Evolutionary conservation across 2,329 filamentous ascomycete species (phyloP), one percentile per base, ranked within the genome.

Genomic region (Aspergillus neoniger): DNA sequence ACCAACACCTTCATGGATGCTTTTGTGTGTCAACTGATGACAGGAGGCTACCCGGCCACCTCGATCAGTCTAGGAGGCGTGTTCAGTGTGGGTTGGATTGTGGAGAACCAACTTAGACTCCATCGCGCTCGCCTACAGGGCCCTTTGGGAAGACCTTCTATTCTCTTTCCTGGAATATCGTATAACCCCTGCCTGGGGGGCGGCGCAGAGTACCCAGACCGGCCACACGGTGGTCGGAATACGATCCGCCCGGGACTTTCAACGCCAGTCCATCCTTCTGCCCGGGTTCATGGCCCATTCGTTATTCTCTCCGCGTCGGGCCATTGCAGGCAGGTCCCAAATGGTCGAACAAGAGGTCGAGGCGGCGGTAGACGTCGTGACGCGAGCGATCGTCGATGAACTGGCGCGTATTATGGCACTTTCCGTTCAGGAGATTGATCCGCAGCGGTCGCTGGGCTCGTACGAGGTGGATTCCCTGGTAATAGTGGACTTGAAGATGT

Each of bases 1-100:
- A 77, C 69, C 19, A 74, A 74, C 44, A 72, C 75, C 1, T 80
- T 74, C 63, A 70, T 78, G 56, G 49, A 57, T n/a, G 47, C 23
- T 1, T 51, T 59, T 9, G 60, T 48, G 5, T 32, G 19, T 5
- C 44, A 57, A 19, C 52, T 51, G 1, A 17, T 51, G 2, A 12
- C 28, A 0, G 23, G 15, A 3, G 57, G 57, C 9, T 30, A 52
- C 12, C 44, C 23, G 6, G 60, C 52, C 12, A 50, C 52, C 5
- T 41, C 56, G 4, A 43, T 62, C 17, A 55, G 59, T 28, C 60
- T 59, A 4, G 57, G 41, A 3, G n/a, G 41, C 17, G 32, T 59
- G 3, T 17, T 48, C 8, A 36, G 19, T 2, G 41, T 48, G 7
- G 58, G 58, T 2, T 56, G 38, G 17, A 14, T 56, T 2, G 58